A percentile compares a stretch with the other conserved stretches of the same genome.
These are phyloP conservation scores for Proliferodiscus dingleyae DNA, from an alignment of 2,329 filamentous ascomycete species.

Conservation along the genomic window DNA sequence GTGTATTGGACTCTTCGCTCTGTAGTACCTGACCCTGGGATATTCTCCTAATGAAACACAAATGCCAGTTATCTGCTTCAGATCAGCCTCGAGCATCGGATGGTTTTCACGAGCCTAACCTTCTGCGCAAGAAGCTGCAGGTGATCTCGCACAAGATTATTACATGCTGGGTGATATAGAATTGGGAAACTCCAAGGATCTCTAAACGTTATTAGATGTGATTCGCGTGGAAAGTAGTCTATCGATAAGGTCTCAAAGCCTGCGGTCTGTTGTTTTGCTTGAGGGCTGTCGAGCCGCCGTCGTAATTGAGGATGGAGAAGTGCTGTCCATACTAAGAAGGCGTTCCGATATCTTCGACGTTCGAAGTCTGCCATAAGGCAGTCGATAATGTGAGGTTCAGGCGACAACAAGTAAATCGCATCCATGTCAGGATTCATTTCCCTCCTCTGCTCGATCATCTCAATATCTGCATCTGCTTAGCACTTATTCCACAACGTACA, in stretches of 20 bases:
- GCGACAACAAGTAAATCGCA: slow-evolving; percentile 86
- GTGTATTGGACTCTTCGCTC: slow-evolving; percentile 67
- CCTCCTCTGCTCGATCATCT: slow-evolving; percentile 84
- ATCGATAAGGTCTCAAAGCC: slow-evolving; percentile 78
- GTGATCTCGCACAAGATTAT: slow-evolving; percentile 74
- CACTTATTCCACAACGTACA: not conserved
- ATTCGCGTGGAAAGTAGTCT: slow-evolving; percentile 87
- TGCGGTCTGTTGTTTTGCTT: slow-evolving; percentile 69
- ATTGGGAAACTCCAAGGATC: slow-evolving; percentile 96
- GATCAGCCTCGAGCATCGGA: slow-evolving; percentile 13
- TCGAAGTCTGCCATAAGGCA: slow-evolving; percentile 92
- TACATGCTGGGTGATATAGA: slow-evolving; percentile 86
- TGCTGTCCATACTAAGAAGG: slow-evolving; percentile 80
- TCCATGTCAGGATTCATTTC: slow-evolving; percentile 85
- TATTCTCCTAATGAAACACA: slow-evolving; percentile 93
- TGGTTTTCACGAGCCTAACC: slow-evolving; percentile 43
- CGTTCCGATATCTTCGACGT: slow-evolving; percentile 70
- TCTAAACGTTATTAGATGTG: slow-evolving; percentile 82
- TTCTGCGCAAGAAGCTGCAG: slow-evolving; percentile 84
- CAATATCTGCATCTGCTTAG: slow-evolving; percentile 63
- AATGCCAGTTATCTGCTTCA: slow-evolving; percentile 67
- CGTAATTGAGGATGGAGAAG: slow-evolving; percentile 66
- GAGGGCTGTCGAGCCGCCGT: slow-evolving; percentile 66
- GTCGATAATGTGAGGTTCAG: slow-evolving; percentile 83
- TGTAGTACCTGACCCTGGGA: slow-evolving; percentile 87